Conservation (phyloP, 106 monocot species). For the Chionographis japonica region DNA sequence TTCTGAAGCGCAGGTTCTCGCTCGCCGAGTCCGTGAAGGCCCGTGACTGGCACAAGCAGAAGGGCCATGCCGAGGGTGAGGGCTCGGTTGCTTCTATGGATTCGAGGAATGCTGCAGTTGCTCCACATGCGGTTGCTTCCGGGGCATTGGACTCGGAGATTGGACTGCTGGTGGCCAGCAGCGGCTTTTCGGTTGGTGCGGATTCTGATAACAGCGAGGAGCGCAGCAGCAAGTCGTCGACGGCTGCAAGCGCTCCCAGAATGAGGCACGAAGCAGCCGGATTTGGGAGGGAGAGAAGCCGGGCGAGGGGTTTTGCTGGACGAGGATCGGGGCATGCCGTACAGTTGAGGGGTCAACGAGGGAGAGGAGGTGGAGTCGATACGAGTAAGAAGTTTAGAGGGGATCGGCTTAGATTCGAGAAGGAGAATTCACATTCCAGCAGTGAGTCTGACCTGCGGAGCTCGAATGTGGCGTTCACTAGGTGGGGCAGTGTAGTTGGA, state of each 20-base stretch:
- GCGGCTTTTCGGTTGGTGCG: constrained; percentile 41
- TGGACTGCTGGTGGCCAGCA: constrained; percentile 18
- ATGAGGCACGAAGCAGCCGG: constrained; percentile 29
- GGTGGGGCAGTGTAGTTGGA: constrained; percentile 17
- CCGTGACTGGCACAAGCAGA: constrained; percentile 25
- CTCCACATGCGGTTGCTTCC: constrained; percentile 2
- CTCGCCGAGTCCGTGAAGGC: constrained; percentile 31
- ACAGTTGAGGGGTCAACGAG: constrained; percentile 27
- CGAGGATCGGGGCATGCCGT: constrained; percentile 22
- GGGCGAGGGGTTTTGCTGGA: constrained; percentile 25
- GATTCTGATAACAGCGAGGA: constrained; percentile 92
- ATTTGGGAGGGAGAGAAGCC: constrained; percentile 45
- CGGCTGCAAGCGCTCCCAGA: constrained; percentile 46
- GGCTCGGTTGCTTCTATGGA: constrained; percentile 41
- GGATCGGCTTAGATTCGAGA: constrained; percentile 19
- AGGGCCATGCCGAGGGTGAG: constrained; percentile 28
- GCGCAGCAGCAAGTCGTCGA: constrained; percentile 55
- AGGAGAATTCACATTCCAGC: constrained; percentile 41
- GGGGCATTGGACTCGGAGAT: constrained; percentile 33
- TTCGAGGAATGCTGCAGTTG: constrained; percentile 9
- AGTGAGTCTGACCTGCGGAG: constrained; percentile 53
- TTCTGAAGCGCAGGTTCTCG: constrained; percentile 53
- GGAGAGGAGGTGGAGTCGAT: constrained; percentile 30
- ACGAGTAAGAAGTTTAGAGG: constrained; percentile 33
- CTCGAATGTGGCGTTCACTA: constrained; percentile 13